phyloP scores from a whole-genome alignment of 2,329 filamentous ascomycete genomes.

The Botrytis paeoniae region DNA sequence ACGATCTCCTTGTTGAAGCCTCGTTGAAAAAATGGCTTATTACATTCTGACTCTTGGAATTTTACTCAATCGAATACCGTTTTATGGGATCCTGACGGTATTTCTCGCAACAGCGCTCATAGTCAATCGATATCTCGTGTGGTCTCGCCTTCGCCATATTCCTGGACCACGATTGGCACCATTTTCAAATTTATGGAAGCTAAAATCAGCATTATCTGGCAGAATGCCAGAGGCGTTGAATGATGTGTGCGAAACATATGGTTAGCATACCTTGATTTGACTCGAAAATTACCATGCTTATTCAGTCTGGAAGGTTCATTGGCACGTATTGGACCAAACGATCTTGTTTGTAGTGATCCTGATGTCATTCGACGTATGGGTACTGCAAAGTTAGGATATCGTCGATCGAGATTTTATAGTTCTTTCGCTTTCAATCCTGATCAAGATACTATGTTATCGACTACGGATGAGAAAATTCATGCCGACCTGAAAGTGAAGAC shows the following conservation, averaged over 20 bases:
- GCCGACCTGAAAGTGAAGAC: slow-evolving; percentile 46
- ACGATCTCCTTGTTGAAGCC: not conserved
- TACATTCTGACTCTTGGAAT: not conserved
- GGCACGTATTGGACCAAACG: slow-evolving; percentile 27
- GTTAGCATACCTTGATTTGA: not conserved
- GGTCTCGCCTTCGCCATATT: slow-evolving; percentile 4
- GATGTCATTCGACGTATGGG: slow-evolving; percentile 28
- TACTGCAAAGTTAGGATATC: slow-evolving; percentile 29
- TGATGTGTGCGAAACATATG: slow-evolving; percentile 3
- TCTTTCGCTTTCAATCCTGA: slow-evolving; percentile 51
- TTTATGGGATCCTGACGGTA: not conserved
- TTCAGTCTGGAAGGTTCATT: slow-evolving; percentile 21
- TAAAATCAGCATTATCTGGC: not conserved
- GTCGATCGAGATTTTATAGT: slow-evolving; percentile 38
- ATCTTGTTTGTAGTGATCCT: slow-evolving; percentile 25
- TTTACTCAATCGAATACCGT: too few species aligned
- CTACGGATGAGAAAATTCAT: slow-evolving; percentile 42
- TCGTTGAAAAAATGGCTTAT: not conserved
- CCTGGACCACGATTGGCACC: not conserved
- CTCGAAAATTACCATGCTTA: not conserved
- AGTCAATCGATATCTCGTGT: not conserved
- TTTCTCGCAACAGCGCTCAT: not conserved
- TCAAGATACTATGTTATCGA: slow-evolving; percentile 53
- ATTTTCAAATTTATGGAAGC: not conserved
- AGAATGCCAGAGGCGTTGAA: not conserved